Conservation (phyloP, 306 rosid genomes). For the Cyamopsis tetragonoloba region DNA sequence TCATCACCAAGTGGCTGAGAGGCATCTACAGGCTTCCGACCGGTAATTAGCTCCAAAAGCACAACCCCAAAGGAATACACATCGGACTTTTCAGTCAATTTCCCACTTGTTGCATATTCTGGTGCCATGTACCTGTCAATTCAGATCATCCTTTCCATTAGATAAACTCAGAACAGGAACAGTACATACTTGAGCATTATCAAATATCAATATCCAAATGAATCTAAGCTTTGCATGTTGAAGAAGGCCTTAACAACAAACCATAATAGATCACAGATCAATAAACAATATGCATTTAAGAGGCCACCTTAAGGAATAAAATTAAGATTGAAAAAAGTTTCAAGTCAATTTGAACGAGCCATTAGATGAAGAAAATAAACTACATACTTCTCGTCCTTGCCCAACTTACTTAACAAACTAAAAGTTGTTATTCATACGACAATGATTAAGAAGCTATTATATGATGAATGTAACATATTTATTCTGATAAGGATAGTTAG, state of each 20-base stretch:
- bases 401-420: not conserved
- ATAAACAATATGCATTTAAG: not conserved
- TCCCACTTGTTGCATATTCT: conserved; percentile 97
- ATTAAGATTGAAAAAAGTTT: not conserved
- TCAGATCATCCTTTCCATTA: conserved; percentile 34
- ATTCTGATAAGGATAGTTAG: not conserved
- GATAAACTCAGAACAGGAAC: not conserved
- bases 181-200: not conserved
- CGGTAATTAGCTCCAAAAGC: conserved; percentile 92
- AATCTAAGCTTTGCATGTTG: not conserved
- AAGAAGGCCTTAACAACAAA: not conserved
- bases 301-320: not conserved
- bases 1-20: conserved; percentile 97
- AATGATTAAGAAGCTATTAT: not conserved
- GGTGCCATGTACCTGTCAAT: conserved; percentile 91
- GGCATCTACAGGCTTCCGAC: conserved; percentile 88
- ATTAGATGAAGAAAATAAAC: not conserved
- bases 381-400: not conserved
- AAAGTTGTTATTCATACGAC: not conserved
- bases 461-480: not conserved
- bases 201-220: not conserved
- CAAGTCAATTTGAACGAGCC: not conserved
- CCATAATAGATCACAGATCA: not conserved
- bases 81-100: conserved; percentile 93
- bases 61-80: conserved; percentile 95